Conservation (phyloP, 495 filamentous ascomycete genomes). For the Oidiodendron maius region DNA sequence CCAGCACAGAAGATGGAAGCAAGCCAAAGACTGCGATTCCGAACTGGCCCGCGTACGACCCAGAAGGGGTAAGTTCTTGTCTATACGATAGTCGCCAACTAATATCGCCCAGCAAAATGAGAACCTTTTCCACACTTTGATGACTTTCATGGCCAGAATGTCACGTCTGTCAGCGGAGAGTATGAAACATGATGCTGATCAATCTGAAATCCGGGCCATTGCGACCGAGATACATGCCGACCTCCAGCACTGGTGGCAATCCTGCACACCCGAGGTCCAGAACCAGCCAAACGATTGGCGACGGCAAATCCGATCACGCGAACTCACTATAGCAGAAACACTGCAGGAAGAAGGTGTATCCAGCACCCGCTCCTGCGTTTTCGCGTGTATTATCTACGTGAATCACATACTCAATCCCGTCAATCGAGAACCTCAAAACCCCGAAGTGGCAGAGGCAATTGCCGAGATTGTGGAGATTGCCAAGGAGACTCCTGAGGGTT, state of each 20-base stretch:
- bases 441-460: constrained; percentile 15
- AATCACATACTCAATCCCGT: constrained; percentile 19
- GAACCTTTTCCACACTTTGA: constrained; percentile 16
- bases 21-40: neutral
- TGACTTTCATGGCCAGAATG: constrained; percentile 19
- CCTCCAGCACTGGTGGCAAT: constrained; percentile 13
- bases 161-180: constrained; percentile 15
- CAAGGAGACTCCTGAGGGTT: constrained; percentile 19
- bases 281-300: constrained; percentile 20
- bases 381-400: constrained; percentile 20
- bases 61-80: neutral
- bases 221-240: constrained; percentile 10
- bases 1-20: neutral
- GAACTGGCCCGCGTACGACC: neutral
- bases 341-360: constrained; percentile 19
- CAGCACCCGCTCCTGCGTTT: constrained; percentile 16
- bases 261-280: constrained; percentile 10
- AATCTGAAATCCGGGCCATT: constrained; percentile 9
- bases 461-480: constrained; percentile 17
- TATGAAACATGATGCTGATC: constrained; percentile 11
- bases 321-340: constrained; percentile 20
- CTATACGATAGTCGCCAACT: constrained; percentile 8
- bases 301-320: constrained; percentile 12
- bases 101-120: constrained; percentile 15
- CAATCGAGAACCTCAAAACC: constrained; percentile 5